Conservation (phyloP, 2,329 filamentous ascomycete genomes). For the Chrysoporthe deuterocubensis region DNA sequence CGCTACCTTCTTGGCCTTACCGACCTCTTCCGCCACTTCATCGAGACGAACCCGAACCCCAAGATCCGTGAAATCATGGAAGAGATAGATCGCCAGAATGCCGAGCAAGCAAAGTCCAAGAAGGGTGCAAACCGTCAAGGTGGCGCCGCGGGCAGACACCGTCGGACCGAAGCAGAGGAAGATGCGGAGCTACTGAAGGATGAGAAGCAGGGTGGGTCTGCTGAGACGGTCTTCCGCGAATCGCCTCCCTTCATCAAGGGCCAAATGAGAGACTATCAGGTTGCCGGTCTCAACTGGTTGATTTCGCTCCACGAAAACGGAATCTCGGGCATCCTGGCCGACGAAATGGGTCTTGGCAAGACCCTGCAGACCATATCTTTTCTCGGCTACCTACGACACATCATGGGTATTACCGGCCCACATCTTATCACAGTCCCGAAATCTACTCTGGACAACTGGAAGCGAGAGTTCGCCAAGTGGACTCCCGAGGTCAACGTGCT, state of each 20-base stretch:
- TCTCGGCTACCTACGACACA: constrained; percentile 89
- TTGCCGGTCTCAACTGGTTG: constrained; percentile 95
- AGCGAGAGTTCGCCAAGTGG: constrained; percentile 91
- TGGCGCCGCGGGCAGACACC: constrained; percentile 75
- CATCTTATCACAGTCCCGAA: constrained; percentile 94
- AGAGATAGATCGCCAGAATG: constrained; percentile 93
- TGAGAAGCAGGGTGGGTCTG: constrained; percentile 84
- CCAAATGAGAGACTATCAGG: constrained; percentile 93
- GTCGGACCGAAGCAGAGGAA: constrained; percentile 96
- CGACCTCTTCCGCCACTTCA: constrained; percentile 97
- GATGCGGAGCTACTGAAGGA: constrained; percentile 88
- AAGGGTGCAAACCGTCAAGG: constrained; percentile 80
- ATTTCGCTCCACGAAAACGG: constrained; percentile 98
- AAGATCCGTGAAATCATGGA: constrained; percentile 91
- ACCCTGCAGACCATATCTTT: constrained; percentile 98
- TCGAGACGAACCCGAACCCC: constrained; percentile 95
- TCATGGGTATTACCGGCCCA: constrained; percentile 86
- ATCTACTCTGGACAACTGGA: constrained; percentile 98
- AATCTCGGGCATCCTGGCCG: constrained; percentile 95
- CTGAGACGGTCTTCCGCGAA: constrained; percentile 90
- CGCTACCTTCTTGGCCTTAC: constrained; percentile 93
- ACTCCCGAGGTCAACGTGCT: constrained; percentile 94
- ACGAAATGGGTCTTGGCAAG: constrained; percentile 99
- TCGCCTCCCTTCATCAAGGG: constrained; percentile 90
- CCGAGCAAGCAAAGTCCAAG: constrained; percentile 70